Percentiles rank a stretch among this genome's conserved stretches.
These are phyloP conservation scores for Hyphodiscus sp. DNA, from an alignment of 2,329 filamentous ascomycete species.

Conservation along the genomic window DNA sequence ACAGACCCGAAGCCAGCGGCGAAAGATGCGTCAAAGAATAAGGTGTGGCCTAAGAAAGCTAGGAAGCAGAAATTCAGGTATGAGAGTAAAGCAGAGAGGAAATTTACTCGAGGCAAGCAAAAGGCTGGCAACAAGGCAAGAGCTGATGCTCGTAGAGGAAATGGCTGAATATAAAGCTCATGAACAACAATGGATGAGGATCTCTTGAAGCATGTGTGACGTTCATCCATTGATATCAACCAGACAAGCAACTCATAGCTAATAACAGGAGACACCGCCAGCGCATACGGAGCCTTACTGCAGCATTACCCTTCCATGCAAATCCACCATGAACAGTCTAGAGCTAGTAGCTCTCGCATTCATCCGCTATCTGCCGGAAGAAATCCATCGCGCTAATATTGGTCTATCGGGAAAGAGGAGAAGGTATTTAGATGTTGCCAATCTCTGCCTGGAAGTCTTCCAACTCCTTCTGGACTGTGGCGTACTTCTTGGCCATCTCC, in stretches of 20 bases:
- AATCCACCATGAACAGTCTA: not conserved
- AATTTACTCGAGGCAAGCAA: constrained; percentile 63
- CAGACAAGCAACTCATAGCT: constrained; percentile 18
- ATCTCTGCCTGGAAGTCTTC: constrained; percentile 88
- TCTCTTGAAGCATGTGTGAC: constrained; percentile 14
- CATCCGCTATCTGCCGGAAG: constrained; percentile 20
- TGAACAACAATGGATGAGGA: constrained; percentile 7
- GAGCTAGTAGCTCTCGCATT: not conserved
- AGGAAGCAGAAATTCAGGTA: constrained; percentile 92
- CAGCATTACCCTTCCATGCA: constrained; percentile 10
- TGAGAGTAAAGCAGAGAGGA: constrained; percentile 79
- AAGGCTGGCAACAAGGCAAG: constrained; percentile 53
- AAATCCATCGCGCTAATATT: not conserved
- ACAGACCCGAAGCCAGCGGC: constrained; percentile 29
- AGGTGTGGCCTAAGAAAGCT: constrained; percentile 55
- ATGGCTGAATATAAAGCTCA: constrained; percentile 17
- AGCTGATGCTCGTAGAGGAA: constrained; percentile 28
- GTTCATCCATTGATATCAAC: constrained; percentile 17
- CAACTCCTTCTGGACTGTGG: constrained; percentile 77
- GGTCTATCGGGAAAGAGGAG: constrained; percentile 1
- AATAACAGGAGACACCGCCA: constrained; percentile 23
- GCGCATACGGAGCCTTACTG: constrained; percentile 23
- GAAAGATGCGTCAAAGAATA: constrained; percentile 33
- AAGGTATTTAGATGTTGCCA: constrained; percentile 68
- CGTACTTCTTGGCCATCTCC: constrained; percentile 91